Base-by-base conservation (phyloP, 345 rosid species). In the Dimocarpus longan region DNA sequence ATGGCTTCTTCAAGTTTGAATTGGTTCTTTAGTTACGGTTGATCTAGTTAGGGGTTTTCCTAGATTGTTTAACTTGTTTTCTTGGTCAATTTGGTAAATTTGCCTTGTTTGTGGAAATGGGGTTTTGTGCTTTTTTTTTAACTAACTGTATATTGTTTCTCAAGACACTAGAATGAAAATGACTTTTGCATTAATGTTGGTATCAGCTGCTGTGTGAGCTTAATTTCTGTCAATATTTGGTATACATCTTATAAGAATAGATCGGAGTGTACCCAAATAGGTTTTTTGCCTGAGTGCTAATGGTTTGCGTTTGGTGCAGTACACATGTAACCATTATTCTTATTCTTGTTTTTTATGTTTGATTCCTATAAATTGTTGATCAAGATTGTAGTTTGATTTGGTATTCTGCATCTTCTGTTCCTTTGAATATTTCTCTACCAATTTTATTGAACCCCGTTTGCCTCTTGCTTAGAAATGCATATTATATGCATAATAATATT, bases 51-150 rank as follows among this genome's bases (percentile, higher is more conserved):
- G 54, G 54, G 6, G 4, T 28, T 48, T 21, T 50, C 32, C 63
- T 19, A 37, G 64, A 50, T 66, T 67, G 22, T 50, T 66, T 66
- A 11, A n/a, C 42, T 56, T 12, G 72, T 12, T 52, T 66, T 76
- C 71, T 52, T 2, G 52, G 52, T 15, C 79, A 39, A 39, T 76
- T 66, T 50, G 40, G 40, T 73, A 46, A 57, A 40, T 42, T n/a
- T 54, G 26, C 15, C 12, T 11, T 71, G 60, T 28, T 50, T 71
- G 8, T 10, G 5, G 39, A 48, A 70, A 44, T 12, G 59, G 37
- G 2, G 22, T 48, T 54, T 56, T 73, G 1, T 57, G 32, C 0
- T 68, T 43, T 48, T 50, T 71, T 5, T 26, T 54, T 0, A 44
- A 28, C 42, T 50, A 16, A 6, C 11, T 71, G 43, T 28, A 22